Conservation (phyloP, 768 basidiomycete species). For the Xanthoconium stramineum region DNA sequence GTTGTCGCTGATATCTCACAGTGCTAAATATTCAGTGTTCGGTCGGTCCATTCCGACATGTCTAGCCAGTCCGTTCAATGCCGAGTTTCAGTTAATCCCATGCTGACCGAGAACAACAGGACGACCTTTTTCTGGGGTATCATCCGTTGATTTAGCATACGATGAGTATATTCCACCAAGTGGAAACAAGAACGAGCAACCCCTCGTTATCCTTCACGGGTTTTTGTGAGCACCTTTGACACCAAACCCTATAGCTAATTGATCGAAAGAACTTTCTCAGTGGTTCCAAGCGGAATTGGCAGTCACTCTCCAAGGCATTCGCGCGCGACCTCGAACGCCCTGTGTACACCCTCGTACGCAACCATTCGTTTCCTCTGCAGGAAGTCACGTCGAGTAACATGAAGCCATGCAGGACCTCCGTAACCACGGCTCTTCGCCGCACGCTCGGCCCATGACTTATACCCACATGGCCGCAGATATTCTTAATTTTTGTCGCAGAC, state of each 20-base stretch:
- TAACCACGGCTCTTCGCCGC: conserved; percentile 87
- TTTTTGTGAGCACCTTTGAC: conserved; percentile 46
- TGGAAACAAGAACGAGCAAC: conserved; percentile 34
- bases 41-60: neutral
- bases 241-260: neutral
- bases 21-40: neutral
- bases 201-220: conserved; percentile 61
- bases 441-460: conserved; percentile 71
- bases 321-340: conserved; percentile 59
- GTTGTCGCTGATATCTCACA: conserved; percentile 5
- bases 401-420: conserved; percentile 61
- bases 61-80: conserved; percentile 3
- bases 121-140: conserved; percentile 13
- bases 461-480: conserved; percentile 78
- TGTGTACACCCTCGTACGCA: conserved; percentile 67
- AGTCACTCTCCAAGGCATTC: conserved; percentile 74
- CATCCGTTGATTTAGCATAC: conserved; percentile 30
- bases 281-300: conserved; percentile 90
- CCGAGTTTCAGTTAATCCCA: neutral
- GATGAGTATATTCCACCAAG: conserved; percentile 30
- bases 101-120: conserved; percentile 19
- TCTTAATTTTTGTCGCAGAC: conserved; percentile 56
- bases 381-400: neutral
- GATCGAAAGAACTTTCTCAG: conserved; percentile 34
- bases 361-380: neutral